Evolutionary conservation across 2,329 filamentous ascomycete species (phyloP).

Genomic region (Stachybotrys chartarum): DNA sequence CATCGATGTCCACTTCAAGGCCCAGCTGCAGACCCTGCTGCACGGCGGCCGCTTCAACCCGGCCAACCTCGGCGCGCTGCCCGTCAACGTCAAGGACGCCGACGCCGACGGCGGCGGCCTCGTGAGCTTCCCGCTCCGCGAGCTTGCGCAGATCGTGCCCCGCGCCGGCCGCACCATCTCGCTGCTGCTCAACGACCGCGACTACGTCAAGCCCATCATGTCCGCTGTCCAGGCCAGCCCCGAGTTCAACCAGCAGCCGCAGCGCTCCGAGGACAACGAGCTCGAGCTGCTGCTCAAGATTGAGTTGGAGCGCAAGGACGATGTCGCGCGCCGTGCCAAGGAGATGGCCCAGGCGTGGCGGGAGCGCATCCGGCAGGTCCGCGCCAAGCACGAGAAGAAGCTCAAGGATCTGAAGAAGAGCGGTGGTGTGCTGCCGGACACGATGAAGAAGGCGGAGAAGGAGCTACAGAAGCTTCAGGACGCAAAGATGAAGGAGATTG

Average conservation of each 20-base stretch:
- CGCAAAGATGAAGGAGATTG: constrained; percentile 44
- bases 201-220: constrained; percentile 47
- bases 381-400: constrained; percentile 39
- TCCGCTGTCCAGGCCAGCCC: constrained; percentile 42
- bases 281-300: constrained; percentile 49
- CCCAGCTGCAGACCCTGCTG: constrained; percentile 31
- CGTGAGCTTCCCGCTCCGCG: constrained; percentile 39
- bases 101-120: constrained; percentile 12
- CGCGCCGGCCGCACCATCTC: constrained; percentile 32
- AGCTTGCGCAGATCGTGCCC: constrained; percentile 48
- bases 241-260: constrained; percentile 56
- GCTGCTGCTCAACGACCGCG: constrained; percentile 33
- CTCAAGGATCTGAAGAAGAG: constrained; percentile 43
- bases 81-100: constrained; percentile 27
- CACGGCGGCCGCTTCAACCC: constrained; percentile 46
- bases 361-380: constrained; percentile 38
- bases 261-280: constrained; percentile 50
- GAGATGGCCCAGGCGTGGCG: constrained; percentile 43
- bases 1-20: constrained; percentile 34
- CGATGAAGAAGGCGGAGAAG: constrained; percentile 40
- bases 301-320: constrained; percentile 44
- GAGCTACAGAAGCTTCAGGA: constrained; percentile 43
- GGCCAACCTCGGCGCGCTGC: constrained; percentile 37
- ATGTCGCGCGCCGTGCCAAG: constrained; percentile 33
- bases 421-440: constrained; percentile 34